Evolutionary conservation across 2,329 filamentous ascomycete species (phyloP).

Genomic region (Aspergillus fijiensis): DNA sequence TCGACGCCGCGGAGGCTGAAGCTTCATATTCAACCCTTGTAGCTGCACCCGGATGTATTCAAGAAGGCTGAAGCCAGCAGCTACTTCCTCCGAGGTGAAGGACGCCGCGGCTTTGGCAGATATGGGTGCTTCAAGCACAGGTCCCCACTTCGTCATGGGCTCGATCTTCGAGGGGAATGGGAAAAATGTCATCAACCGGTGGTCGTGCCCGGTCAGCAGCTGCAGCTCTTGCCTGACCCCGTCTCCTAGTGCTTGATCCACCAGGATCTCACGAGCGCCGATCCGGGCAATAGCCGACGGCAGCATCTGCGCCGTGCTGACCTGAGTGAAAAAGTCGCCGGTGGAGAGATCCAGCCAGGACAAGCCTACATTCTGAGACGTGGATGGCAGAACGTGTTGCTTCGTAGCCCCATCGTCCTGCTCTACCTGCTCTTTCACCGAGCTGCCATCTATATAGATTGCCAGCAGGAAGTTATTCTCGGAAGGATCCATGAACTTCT

Average conservation of each 20-base stretch:
- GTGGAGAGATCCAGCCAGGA: constrained; percentile 96
- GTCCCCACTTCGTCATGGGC: constrained; percentile 65
- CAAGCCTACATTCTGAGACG: constrained; percentile 63
- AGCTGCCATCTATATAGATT: constrained; percentile 58
- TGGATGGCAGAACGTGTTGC: constrained; percentile 31
- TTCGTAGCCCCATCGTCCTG: constrained; percentile 21
- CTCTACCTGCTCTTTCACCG: constrained; percentile 21
- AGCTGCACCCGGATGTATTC: constrained; percentile 80
- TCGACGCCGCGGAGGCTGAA: constrained; percentile 78
- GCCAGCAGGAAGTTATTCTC: constrained; percentile 91
- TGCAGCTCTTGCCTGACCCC: constrained; percentile 63
- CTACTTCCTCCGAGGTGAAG: constrained; percentile 69
- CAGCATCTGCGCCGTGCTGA: constrained; percentile 67
- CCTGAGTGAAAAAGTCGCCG: constrained; percentile 87
- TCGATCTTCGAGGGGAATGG: constrained; percentile 45
- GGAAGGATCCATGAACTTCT: constrained; percentile 93
- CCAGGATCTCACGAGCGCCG: constrained; percentile 77
- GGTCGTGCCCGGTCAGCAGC: constrained; percentile 70
- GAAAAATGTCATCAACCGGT: constrained; percentile 73
- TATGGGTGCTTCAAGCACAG: constrained; percentile 74
- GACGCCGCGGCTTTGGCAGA: constrained; percentile 50
- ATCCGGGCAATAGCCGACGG: constrained; percentile 82
- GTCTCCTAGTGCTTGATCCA: constrained; percentile 64
- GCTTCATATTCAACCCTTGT: constrained; percentile 72
- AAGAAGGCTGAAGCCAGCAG: constrained; percentile 76